Evolutionary conservation across 2,329 filamentous ascomycete genomes (phyloP).

Genomic region (Chaetomiaceae sp.): DNA sequence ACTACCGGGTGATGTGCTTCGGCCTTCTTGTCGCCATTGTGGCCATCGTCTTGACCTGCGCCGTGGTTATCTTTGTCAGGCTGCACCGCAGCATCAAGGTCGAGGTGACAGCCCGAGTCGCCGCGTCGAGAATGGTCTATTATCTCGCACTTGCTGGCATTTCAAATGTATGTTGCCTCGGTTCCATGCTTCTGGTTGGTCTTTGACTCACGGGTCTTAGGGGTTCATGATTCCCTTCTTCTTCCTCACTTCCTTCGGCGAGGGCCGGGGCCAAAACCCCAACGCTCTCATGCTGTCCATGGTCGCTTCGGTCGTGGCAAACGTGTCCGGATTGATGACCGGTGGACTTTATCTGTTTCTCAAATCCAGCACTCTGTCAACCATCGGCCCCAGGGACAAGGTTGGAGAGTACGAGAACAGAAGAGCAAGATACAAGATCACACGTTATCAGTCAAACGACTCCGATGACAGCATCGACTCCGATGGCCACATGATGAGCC

Average conservation of each 20-base stretch:
- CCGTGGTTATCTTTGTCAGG: slow-evolving; percentile 51
- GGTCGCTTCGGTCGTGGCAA: slow-evolving; percentile 61
- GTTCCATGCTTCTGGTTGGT: not conserved
- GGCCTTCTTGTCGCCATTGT: slow-evolving; percentile 48
- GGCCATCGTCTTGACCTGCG: slow-evolving; percentile 45
- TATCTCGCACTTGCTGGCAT: slow-evolving; percentile 55
- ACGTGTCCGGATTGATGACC: slow-evolving; percentile 60
- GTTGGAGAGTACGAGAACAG: slow-evolving; percentile 43
- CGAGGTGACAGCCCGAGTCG: slow-evolving; percentile 54
- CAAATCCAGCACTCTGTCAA: slow-evolving; percentile 55
- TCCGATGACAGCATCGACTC: slow-evolving; percentile 23
- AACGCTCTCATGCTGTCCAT: slow-evolving; percentile 50
- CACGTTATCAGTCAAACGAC: slow-evolving; percentile 25
- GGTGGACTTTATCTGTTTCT: slow-evolving; percentile 64
- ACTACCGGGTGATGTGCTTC: slow-evolving; percentile 55
- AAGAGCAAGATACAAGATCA: slow-evolving; percentile 40
- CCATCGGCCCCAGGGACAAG: slow-evolving; percentile 47
- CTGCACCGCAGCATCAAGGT: slow-evolving; percentile 51
- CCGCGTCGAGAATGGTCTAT: slow-evolving; percentile 66
- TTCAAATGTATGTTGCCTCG: slow-evolving; percentile 47
- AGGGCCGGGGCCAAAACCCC: slow-evolving; percentile 33
- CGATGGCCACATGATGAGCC: slow-evolving; percentile 34
- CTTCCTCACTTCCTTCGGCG: slow-evolving; percentile 47
- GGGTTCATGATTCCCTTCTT: slow-evolving; percentile 61
- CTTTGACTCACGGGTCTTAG: slow-evolving; percentile 32